A percentile compares a stretch with the other conserved stretches of the same genome.
phyloP scores from a whole-genome alignment of 768 basidiomycete genomes.

The Megacollybia marginata region DNA sequence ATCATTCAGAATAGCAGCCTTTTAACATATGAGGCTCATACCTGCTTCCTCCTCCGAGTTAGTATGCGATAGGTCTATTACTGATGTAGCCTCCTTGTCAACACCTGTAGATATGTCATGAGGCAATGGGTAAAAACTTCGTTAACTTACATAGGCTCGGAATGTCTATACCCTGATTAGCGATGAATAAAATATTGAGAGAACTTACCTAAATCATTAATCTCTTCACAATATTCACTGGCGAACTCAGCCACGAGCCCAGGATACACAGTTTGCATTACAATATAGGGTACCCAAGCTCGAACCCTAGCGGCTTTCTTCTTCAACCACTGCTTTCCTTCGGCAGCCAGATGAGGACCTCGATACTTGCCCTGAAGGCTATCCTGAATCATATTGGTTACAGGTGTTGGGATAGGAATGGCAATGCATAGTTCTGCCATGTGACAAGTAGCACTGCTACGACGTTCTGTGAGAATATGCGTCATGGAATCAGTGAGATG shows the following conservation, averaged over 20 bases:
- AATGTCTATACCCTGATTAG: too few relatives aligned
- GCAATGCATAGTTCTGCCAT: background rate
- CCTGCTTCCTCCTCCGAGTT: too few relatives aligned
- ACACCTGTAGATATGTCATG: too few relatives aligned
- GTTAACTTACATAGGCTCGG: too few relatives aligned
- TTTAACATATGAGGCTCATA: too few relatives aligned
- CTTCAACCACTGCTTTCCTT: background rate
- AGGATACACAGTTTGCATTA: background rate
- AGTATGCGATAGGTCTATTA: too few relatives aligned
- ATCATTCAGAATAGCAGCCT: too few relatives aligned
- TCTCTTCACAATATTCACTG: too few relatives aligned
- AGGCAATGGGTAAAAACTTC: too few relatives aligned
- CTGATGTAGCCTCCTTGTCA: too few relatives aligned
- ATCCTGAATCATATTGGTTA: background rate
- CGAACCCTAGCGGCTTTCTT: background rate
- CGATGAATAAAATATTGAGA: too few relatives aligned
- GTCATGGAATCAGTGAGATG: background rate
- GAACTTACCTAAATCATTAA: too few relatives aligned
- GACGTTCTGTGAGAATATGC: background rate
- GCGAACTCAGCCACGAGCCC: background rate
- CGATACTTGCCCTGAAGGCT: background rate
- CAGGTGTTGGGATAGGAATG: background rate
- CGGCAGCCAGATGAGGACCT: background rate
- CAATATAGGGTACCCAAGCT: background rate
- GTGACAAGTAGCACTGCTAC: background rate